Base-by-base conservation (phyloP, 2,329 filamentous ascomycete genomes). In the Claviceps sp. region DNA sequence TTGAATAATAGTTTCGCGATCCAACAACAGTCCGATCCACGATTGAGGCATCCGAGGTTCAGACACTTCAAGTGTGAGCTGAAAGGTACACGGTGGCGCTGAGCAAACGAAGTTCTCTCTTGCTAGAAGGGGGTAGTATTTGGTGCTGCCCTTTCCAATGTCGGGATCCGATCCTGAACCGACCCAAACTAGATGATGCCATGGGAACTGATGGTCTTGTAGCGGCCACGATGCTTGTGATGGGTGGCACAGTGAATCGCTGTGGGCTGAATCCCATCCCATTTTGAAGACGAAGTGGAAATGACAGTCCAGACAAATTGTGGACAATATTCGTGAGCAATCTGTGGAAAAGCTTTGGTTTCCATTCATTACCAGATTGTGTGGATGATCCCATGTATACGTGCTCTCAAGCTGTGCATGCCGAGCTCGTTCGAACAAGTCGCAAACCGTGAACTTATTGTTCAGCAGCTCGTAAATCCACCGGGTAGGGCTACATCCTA, bases 51-150 rank as follows among this genome's bases (percentile, higher is more conserved):
- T 67, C 2, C 74, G 74, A 11, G 76, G 76, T 49, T 67, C 59
- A 6, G 72, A 74, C 6, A 81, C 67, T 51, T 78, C 73, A 18
- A 81, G 61, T 1, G 61, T 67, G 40, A 79, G 51, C 22, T 63
- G 57, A 42, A 74, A 69, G 1, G 66, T 65, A 58, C 74, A 77
- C 7, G 62, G 58, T 1, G 60, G 59, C 3, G 69, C 66, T 0
- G 69, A 72, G 60, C 74, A 77, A 24, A 63, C 59, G 49, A 72
- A 75, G 14, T 59, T 54, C 30, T 70, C 66, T 26, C 62, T 59
- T 13, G 67, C 63, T 30, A 65, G 52, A 16, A 70, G 54, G 1
- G 70, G 72, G 37, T 71, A 68, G 50, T 70, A 69, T 52, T 71
- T 70, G 14, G 53, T 58, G 4, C 52, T 53, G 20, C 67, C 61